Percentiles rank a stretch among this genome's conserved stretches.
Conservation (phyloP, 148 eudicot species). For the Cornus kousa region DNA sequence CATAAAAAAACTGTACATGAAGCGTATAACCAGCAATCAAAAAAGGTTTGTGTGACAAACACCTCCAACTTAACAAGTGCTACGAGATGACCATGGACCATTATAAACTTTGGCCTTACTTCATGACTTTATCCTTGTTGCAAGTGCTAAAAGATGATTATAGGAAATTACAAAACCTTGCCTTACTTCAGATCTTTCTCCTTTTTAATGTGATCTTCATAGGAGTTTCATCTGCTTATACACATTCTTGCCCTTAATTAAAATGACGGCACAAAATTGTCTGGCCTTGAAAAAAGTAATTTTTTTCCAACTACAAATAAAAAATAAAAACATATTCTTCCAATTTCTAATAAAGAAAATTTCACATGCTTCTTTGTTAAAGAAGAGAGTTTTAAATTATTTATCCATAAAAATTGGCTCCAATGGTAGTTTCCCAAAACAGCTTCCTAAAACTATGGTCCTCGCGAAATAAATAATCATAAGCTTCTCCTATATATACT, state of each 20-base stretch:
- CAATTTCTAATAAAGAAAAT: not conserved
- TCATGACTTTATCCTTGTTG: not conserved
- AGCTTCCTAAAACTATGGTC: not conserved
- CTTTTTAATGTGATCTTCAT: not conserved
- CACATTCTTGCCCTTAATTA: not conserved
- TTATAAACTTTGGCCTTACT: not conserved
- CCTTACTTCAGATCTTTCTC: not conserved
- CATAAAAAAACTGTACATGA: not conserved
- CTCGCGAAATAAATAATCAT: not conserved
- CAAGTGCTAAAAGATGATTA: not conserved
- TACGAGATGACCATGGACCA: too few relatives aligned
- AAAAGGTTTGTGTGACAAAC: too few relatives aligned
- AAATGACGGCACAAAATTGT: not conserved
- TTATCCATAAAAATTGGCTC: not conserved
- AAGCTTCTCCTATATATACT: not conserved
- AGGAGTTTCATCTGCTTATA: not conserved
- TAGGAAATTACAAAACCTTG: not conserved
- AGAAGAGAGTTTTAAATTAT: not conserved
- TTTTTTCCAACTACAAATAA: not conserved
- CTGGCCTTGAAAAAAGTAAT: not conserved
- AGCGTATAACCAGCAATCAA: not conserved
- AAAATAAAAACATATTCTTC: too few relatives aligned
- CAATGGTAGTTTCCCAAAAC: not conserved
- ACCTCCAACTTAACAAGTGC: too few relatives aligned
- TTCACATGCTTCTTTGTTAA: not conserved